Evolutionary conservation across 192 early-diverging fungal species (phyloP).

Genomic region (Lunasporangiospora selenospora): DNA sequence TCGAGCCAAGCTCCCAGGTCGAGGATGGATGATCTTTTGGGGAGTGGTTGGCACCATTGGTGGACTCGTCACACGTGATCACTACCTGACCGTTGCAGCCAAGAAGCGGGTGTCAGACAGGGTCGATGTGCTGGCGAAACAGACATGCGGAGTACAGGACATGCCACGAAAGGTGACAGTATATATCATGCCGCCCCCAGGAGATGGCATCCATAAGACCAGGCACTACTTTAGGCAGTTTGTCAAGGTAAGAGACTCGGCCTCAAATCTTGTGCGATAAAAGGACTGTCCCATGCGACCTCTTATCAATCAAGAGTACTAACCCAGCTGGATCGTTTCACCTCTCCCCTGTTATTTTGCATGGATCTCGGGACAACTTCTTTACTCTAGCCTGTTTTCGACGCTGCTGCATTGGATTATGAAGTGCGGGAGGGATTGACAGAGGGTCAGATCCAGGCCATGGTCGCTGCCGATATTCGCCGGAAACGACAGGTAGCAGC

Average conservation of each 20-base stretch:
- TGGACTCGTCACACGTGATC: constrained; percentile 45
- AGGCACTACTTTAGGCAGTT: constrained; percentile 50
- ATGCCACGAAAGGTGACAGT: constrained; percentile 54
- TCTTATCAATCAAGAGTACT: too few species aligned
- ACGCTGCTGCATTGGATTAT: constrained; percentile 54
- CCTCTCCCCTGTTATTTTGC: too few species aligned
- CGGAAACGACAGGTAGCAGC: constrained; percentile 40
- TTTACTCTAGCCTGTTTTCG: constrained; percentile 46
- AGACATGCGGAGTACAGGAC: constrained; percentile 43
- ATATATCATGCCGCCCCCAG: constrained; percentile 45
- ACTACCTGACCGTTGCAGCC: constrained; percentile 40
- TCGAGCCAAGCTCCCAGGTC: constrained; percentile 45
- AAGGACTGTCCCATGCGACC: too few species aligned
- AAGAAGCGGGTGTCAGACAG: constrained; percentile 42
- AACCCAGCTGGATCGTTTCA: too few species aligned
- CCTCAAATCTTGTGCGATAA: too few species aligned
- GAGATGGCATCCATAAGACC: constrained; percentile 54
- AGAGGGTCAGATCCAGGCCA: constrained; percentile 46
- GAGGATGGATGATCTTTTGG: constrained; percentile 50
- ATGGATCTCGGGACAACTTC: too few species aligned
- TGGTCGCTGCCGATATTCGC: constrained; percentile 48
- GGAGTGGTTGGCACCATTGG: constrained; percentile 26
- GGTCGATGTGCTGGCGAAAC: constrained; percentile 45
- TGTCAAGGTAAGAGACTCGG: constrained; percentile 47
- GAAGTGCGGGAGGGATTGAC: constrained; percentile 44